Evolutionary conservation across 768 basidiomycete genomes (phyloP), one percentile per base, ranked within the genome.

Genomic region (Tricholoma furcatifolium): DNA sequence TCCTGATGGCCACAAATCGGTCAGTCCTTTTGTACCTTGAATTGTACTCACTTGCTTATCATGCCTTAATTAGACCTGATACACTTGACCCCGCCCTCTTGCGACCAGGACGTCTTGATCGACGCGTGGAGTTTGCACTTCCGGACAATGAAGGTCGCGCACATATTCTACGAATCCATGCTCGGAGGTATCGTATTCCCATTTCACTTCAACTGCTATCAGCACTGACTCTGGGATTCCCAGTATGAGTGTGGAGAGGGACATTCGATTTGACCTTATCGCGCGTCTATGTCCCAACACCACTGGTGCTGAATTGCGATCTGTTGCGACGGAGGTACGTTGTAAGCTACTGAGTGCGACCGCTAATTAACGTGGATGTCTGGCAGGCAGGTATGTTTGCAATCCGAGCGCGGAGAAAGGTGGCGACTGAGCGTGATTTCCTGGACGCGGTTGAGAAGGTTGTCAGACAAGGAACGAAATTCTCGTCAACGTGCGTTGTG

Each of bases 361-460:
- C 15, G 50, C 38, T 44, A 36, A 42, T 30, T 20, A 10, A 40
- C 23, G 31, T 18, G 31, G 6, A 36, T 31, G 24, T 45, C 30
- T 36, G 36, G n/a, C 57, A 91, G 88, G 97, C 97, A 43, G 97
- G 97, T n/a, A 98, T 99, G 97, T 99, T 96, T 72, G 96, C 97
- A 2, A 99, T 99, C 65, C 89, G 97, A 54, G 91, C 93, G 41
- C 80, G 97, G 61, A 80, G 97, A 70, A 98, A 98, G 70, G 93
- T 98, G 1, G 94, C 95, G 1, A 93, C 93, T 5, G 97, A 99
- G 67, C 87, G 93, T 50, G 97, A 99, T 71, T 99, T 98, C 75
- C 74, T 99, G 67, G 94, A 97, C 59, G 90, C 94, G 10, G 96
- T 99, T 2, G 97, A 99, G 77, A 98, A 98, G 74, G 97, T 99